Percentiles rank a stretch among this genome's conserved stretches.
Conservation (phyloP, 257 asterid genomes). For the Avicennia marina region DNA sequence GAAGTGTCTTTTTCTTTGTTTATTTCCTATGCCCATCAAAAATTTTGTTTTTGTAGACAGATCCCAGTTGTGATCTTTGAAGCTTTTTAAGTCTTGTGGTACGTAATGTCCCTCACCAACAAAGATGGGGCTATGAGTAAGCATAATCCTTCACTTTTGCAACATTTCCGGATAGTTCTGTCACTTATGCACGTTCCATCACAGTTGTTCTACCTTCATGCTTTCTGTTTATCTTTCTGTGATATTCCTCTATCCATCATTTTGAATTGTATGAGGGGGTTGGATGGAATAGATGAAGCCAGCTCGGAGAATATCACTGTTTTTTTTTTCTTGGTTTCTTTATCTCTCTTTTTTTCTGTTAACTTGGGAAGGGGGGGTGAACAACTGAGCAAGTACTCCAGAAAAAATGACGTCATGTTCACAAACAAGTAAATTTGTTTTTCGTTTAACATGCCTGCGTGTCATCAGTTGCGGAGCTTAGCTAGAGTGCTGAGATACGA, state of each 20-base stretch:
- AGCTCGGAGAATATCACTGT: too few species aligned
- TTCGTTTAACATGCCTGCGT: too few species aligned
- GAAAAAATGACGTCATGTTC: constrained; percentile 3
- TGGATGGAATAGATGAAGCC: background rate
- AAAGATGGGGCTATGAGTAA: constrained; percentile 32
- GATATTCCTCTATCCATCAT: background rate
- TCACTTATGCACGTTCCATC: constrained; percentile 5
- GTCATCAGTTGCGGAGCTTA: too few species aligned
- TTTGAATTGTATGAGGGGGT: background rate
- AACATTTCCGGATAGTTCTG: background rate
- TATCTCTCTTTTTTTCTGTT: too few species aligned
- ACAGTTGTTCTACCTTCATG: background rate
- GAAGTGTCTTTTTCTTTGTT: background rate
- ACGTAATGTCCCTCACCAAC: constrained; percentile 49
- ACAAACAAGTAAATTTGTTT: background rate
- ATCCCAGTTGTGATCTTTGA: constrained; percentile 39
- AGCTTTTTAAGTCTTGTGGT: constrained; percentile 34
- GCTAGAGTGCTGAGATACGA: too few species aligned
- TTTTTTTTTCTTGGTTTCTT: too few species aligned
- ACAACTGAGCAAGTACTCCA: background rate
- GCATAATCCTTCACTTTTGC: constrained; percentile 17
- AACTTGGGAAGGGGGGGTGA: background rate
- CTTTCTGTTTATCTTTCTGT: background rate
- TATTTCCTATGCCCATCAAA: constrained; percentile 4
- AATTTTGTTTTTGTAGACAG: constrained; percentile 22